Conservation (phyloP, 352 stramenopile species). For the Poterioochromonas sp. region DNA sequence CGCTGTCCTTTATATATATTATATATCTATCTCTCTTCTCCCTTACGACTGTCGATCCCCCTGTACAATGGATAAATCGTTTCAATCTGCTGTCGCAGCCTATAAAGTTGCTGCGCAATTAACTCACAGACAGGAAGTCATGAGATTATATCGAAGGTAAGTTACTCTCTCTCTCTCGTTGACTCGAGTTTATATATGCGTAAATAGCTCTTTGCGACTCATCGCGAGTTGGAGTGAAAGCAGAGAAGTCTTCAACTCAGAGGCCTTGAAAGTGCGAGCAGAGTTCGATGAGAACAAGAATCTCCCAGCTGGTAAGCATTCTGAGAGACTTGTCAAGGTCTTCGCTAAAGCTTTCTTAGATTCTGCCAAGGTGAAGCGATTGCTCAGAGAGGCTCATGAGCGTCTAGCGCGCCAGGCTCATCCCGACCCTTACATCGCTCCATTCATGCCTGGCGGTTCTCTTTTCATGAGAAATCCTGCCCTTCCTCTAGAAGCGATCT, state of each 20-base stretch:
- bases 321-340: neutral
- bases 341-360: neutral
- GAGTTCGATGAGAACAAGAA: constrained; percentile 74
- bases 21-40: too few relatives aligned
- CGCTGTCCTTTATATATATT: too few relatives aligned
- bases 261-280: constrained; percentile 75
- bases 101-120: neutral
- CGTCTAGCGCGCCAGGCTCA: constrained; percentile 85
- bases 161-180: neutral
- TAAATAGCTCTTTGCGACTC: constrained; percentile 71
- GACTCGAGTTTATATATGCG: neutral
- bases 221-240: constrained; percentile 86
- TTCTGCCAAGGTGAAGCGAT: constrained; percentile 36
- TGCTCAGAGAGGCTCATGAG: constrained; percentile 60
- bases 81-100: neutral
- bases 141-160: constrained; percentile 1
- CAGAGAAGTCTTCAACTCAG: constrained; percentile 85
- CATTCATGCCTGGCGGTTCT: constrained; percentile 94
- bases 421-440: constrained; percentile 89
- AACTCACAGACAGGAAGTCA: neutral
- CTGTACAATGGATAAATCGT: constrained; percentile 11
- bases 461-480: constrained; percentile 98
- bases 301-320: neutral
- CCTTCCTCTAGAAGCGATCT: constrained; percentile 83
- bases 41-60: too few relatives aligned